These are phyloP conservation scores for Pleurotus djamor DNA, from an alignment of 768 basidiomycete species.

Conservation along the genomic window DNA sequence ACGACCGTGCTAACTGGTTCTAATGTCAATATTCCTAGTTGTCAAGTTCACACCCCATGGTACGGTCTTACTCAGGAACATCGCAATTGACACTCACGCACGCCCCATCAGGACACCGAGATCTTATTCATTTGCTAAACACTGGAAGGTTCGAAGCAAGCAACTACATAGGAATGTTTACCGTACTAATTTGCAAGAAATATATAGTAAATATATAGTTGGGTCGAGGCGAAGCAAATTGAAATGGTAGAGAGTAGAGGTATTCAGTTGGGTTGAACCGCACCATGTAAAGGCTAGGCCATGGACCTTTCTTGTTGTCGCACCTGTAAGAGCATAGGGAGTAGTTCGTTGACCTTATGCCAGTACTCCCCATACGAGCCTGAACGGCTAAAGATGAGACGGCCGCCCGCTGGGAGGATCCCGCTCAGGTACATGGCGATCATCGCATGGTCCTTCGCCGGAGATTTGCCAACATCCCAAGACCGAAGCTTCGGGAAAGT, in stretches of 20 bases:
- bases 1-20: no score
- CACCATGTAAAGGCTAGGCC: not conserved
- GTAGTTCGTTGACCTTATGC: not conserved
- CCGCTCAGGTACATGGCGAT: not conserved
- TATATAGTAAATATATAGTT: no score
- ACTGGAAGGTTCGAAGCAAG: not conserved
- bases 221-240: no score
- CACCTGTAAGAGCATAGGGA: not conserved
- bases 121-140: conserved; percentile 26
- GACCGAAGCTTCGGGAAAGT: not conserved
- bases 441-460: not conserved
- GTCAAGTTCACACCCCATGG: conserved; percentile 39
- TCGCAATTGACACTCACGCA: no score
- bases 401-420: not conserved
- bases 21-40: no score
- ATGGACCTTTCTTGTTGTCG: not conserved
- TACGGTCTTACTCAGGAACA: no score
- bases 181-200: not conserved
- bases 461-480: not conserved
- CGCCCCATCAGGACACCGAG: no score
- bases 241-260: no score
- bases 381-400: not conserved
- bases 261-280: no score
- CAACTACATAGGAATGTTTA: not conserved
- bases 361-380: not conserved